Percentiles rank a stretch among this genome's conserved stretches.
phyloP scores from a whole-genome alignment of 176 grass and related monocot genomes.

The Metroxylon sagu region DNA sequence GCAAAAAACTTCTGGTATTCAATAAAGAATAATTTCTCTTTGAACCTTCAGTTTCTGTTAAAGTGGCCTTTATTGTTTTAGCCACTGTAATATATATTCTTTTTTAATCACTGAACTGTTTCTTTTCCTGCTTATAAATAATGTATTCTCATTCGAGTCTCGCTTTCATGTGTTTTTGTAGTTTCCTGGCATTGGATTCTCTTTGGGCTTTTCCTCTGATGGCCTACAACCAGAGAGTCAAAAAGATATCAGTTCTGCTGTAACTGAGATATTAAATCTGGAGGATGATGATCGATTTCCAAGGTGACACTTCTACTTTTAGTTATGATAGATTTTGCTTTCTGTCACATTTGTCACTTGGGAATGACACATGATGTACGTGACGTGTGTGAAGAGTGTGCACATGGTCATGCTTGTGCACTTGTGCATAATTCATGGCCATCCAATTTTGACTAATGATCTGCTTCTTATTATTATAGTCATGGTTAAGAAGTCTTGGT shows the following conservation, averaged over 20 bases:
- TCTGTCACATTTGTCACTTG: not conserved
- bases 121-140: not conserved
- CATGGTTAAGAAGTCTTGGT: too few species aligned
- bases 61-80: not conserved
- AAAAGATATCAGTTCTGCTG: constrained; percentile 41
- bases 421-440: not conserved
- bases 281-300: constrained; percentile 45
- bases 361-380: not conserved
- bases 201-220: constrained; percentile 35
- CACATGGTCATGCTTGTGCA: not conserved
- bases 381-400: not conserved
- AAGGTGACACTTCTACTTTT: constrained; percentile 38
- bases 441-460: too few species aligned
- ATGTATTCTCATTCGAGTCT: not conserved
- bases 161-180: constrained; percentile 6
- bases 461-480: too few species aligned
- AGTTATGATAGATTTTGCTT: not conserved
- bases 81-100: too few species aligned
- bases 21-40: constrained; percentile 31
- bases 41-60: not conserved
- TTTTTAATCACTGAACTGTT: too few species aligned
- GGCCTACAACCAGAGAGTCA: constrained; percentile 22
- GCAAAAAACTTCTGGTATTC: constrained; percentile 67
- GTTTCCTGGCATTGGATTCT: constrained; percentile 38
- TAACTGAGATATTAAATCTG: constrained; percentile 44